Evolutionary conservation across 2,329 filamentous ascomycete species (phyloP).

Genomic region (Ophiostoma ips): DNA sequence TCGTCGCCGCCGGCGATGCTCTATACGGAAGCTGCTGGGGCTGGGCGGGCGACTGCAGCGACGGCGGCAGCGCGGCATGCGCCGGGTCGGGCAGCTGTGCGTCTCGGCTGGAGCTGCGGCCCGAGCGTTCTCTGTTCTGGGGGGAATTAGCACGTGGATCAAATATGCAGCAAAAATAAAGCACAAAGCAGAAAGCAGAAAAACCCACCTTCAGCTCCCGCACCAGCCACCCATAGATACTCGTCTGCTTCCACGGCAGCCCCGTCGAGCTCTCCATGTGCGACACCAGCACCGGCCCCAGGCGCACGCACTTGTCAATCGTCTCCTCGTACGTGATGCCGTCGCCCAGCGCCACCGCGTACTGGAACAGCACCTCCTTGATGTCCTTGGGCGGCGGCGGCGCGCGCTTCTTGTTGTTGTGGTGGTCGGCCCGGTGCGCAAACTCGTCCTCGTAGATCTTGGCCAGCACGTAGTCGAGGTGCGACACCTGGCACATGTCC

Average conservation of each 20-base stretch:
- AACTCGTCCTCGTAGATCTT: slow-evolving; percentile 32
- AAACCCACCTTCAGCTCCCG: slow-evolving; percentile 21
- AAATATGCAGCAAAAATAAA: background rate
- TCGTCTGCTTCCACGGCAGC: slow-evolving; percentile 30
- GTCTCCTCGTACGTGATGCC: slow-evolving; percentile 38
- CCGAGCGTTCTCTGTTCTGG: slow-evolving; percentile 8
- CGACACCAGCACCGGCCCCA: slow-evolving; percentile 36
- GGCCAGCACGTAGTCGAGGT: slow-evolving; percentile 48
- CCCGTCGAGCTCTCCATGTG: slow-evolving; percentile 32
- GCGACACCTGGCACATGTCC: slow-evolving; percentile 48
- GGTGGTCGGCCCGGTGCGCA: slow-evolving; percentile 10
- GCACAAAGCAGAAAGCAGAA: too few relatives aligned
- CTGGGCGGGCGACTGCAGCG: background rate
- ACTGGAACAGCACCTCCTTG: slow-evolving; percentile 27
- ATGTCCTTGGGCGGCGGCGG: slow-evolving; percentile 15
- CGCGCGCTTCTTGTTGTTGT: slow-evolving; percentile 21
- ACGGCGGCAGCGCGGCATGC: background rate
- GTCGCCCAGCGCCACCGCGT: slow-evolving; percentile 37
- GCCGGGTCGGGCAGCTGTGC: background rate
- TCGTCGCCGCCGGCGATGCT: background rate
- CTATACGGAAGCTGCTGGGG: too few relatives aligned
- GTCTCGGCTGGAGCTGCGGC: slow-evolving; percentile 6
- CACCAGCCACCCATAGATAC: slow-evolving; percentile 36
- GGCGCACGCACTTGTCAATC: slow-evolving; percentile 29
- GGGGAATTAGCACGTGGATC: background rate